These are phyloP conservation scores for Dichotomopilus funicola DNA, from an alignment of 2,329 filamentous ascomycete species.

Conservation along the genomic window DNA sequence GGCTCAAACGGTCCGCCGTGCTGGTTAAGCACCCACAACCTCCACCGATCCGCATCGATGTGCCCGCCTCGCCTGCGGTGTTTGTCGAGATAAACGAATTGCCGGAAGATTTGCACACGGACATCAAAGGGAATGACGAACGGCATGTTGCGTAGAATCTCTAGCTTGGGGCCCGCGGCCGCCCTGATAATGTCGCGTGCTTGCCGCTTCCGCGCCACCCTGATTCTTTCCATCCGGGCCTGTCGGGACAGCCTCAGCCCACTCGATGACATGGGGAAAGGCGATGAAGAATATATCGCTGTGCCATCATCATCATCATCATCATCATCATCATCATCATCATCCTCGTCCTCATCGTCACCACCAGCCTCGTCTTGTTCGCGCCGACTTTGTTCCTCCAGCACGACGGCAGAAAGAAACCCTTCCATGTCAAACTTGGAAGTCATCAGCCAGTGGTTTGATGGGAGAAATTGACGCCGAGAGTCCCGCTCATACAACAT, in stretches of 20 bases:
- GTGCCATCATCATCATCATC: constrained; percentile 36
- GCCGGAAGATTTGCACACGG: constrained; percentile 83
- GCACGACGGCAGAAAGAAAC: constrained; percentile 79
- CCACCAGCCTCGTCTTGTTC: constrained; percentile 57
- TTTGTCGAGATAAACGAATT: constrained; percentile 86
- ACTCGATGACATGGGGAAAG: constrained; percentile 34
- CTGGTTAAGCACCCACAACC: constrained; percentile 49
- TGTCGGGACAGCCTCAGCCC: constrained; percentile 57
- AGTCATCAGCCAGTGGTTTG: constrained; percentile 93
- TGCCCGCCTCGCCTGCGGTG: constrained; percentile 60
- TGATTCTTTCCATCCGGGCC: constrained; percentile 56
- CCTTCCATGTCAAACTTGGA: constrained; percentile 78
- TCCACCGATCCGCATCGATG: constrained; percentile 69
- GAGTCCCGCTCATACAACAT: constrained; percentile 94
- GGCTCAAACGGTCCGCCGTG: constrained; percentile 24
- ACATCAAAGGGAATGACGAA: constrained; percentile 94
- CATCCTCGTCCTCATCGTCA: constrained; percentile 35
- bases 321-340: constrained; percentile 34
- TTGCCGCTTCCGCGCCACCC: constrained; percentile 57
- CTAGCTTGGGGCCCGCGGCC: constrained; percentile 74
- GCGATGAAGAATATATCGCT: constrained; percentile 1
- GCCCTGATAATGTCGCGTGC: constrained; percentile 67
- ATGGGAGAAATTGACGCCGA: constrained; percentile 71
- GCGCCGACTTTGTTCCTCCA: constrained; percentile 75
- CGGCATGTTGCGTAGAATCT: constrained; percentile 91